phyloP scores from a whole-genome alignment of 257 asterid genomes.

The Rhazya stricta region DNA sequence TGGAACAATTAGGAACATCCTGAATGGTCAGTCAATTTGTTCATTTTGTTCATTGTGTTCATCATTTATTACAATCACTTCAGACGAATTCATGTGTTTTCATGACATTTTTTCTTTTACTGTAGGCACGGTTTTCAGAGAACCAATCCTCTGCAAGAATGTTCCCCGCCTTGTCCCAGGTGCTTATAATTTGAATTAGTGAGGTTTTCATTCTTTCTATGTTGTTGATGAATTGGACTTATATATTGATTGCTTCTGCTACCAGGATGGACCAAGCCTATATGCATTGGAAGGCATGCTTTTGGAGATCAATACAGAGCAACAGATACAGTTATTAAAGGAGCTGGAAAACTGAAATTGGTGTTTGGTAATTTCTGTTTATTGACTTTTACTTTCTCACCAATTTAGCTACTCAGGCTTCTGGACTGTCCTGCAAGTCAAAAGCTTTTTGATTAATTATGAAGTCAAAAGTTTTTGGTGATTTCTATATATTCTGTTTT shows the following conservation, averaged over 20 bases:
- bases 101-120: slow-evolving; percentile 9
- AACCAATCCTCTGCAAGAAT: slow-evolving; percentile 91
- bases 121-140: slow-evolving; percentile 95
- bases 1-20: slow-evolving; percentile 95
- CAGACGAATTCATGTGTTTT: neutral
- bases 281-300: slow-evolving; percentile 99
- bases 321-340: slow-evolving; percentile 86
- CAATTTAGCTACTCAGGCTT: neutral
- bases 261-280: slow-evolving; percentile 95
- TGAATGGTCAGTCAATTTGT: slow-evolving; percentile 58
- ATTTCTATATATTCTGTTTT: neutral
- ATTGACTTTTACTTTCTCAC: slow-evolving; percentile 3
- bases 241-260: slow-evolving; percentile 14
- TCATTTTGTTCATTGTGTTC: neutral
- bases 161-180: slow-evolving; percentile 95
- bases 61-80: neutral
- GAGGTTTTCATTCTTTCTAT: slow-evolving; percentile 6
- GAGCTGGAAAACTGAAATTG: slow-evolving; percentile 91
- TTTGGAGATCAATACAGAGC: slow-evolving; percentile 98
- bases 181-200: slow-evolving; percentile 4
- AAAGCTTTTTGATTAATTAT: neutral
- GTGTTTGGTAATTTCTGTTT: slow-evolving; percentile 61
- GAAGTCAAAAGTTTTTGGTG: no score
- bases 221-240: slow-evolving; percentile 2
- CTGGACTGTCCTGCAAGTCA: neutral